Evolutionary conservation across 2,329 filamentous ascomycete species (phyloP), one percentile per base, ranked within the genome.

Genomic region (Botrytis paeoniae): DNA sequence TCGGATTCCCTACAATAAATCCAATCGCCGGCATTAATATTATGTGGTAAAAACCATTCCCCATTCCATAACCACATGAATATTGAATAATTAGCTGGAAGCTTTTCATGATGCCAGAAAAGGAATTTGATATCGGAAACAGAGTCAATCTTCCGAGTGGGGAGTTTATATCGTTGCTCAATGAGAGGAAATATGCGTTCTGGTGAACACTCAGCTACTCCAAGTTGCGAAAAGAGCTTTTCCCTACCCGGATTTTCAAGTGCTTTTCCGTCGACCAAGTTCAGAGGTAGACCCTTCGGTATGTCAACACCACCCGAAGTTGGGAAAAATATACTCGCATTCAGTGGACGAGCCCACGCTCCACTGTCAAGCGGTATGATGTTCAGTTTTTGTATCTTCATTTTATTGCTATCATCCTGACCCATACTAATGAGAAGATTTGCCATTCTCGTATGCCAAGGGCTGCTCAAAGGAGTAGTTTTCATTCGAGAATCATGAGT

Each of bases 361-460:
- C 12, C 12, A 54, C 3, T 54, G 48, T 54, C 48, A 54, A 54
- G 48, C 25, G 48, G 48, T 54, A n/a, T 16, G 25, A 54, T 54
- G 0, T 54, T 54, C 1, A n/a, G 2, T n/a, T n/a, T 54, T 2
- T 12, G 48, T 51, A 51, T 51, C 2, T 51, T 0, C 45, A 2
- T 25, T 51, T 51, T 51, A 14, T 2, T 5, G 2, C 45, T 51
- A 0, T 25, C 22, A 25, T 51, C 1, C 1, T 2, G 4, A 51
- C 45, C 1, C 22, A n/a, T n/a, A 12, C 0, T 5, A 51, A 25
- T n/a, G 45, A 51, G 45, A 51, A 51, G 45, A 25, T 51, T 25
- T n/a, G 48, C 25, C 48, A 54, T 1, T 7, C 6, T 14, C 0
- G 12, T n/a, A n/a, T 54, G 48, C 48, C 48, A 54, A 1, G 2